A percentile compares a stretch with the other conserved stretches of the same genome.
Conservation (phyloP, 805 yeast species). For the Maudiozyma turicensis region DNA sequence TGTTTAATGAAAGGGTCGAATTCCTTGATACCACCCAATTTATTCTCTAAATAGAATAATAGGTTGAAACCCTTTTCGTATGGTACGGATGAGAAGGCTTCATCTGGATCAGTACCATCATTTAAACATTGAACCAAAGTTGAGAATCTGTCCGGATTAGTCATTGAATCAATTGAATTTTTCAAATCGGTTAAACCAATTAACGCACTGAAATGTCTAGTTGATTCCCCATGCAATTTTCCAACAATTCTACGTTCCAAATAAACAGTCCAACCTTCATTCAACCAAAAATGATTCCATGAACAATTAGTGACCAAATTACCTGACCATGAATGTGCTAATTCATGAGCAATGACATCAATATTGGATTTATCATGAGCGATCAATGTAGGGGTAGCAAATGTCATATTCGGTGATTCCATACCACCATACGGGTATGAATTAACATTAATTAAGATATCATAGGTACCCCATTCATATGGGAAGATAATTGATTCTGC, state of each 20-base stretch:
- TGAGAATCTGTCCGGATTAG: conserved; percentile 43
- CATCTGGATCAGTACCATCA: conserved; percentile 74
- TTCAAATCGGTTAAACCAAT: conserved; percentile 83
- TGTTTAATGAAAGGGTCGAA: conserved; percentile 75
- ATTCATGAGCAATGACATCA: conserved; percentile 85
- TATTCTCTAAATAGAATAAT: conserved; percentile 61
- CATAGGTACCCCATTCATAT: conserved; percentile 80
- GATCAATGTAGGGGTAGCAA: conserved; percentile 81
- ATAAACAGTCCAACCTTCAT: conserved; percentile 95
- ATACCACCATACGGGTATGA: conserved; percentile 85
- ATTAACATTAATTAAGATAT: conserved; percentile 69
- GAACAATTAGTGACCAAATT: conserved; percentile 83
- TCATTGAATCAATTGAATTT: conserved; percentile 57
- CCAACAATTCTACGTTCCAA: conserved; percentile 77
- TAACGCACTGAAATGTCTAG: conserved; percentile 72
- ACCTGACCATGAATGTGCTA: conserved; percentile 91
- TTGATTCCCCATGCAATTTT: conserved; percentile 64
- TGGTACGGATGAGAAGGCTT: conserved; percentile 78
- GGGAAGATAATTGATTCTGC: conserved; percentile 66
- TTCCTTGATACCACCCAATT: conserved; percentile 50
- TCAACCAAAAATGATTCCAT: conserved; percentile 92
- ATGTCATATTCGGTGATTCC: conserved; percentile 89
- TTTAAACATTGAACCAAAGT: conserved; percentile 63
- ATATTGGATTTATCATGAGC: conserved; percentile 80
- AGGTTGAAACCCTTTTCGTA: conserved; percentile 86